Conservation (phyloP, 495 filamentous ascomycete species). For the Umbilicaria muhlenbergii region DNA sequence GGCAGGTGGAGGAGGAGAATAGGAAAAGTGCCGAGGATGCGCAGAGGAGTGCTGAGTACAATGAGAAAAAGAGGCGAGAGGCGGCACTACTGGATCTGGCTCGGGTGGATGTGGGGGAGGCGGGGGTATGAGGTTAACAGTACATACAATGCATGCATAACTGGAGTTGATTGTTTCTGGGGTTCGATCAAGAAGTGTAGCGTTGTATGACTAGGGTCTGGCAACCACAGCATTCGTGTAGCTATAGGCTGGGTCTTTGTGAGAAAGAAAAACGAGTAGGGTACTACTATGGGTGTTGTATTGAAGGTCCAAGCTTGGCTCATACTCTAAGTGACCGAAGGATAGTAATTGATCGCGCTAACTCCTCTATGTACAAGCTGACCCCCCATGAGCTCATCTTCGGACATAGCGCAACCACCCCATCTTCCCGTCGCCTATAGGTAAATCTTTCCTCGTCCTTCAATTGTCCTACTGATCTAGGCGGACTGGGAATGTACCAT, state of each 20-base stretch:
- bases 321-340: too few relatives aligned
- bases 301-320: too few relatives aligned
- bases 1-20: constrained; percentile 41
- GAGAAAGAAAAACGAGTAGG: too few relatives aligned
- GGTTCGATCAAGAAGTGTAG: too few relatives aligned
- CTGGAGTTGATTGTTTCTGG: too few relatives aligned
- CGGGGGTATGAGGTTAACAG: constrained; percentile 5
- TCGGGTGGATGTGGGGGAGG: constrained; percentile 28
- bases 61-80: constrained; percentile 48
- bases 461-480: constrained; percentile 34
- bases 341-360: too few relatives aligned
- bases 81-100: constrained; percentile 45
- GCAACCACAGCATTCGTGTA: too few relatives aligned
- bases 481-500: constrained; percentile 41
- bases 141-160: too few relatives aligned
- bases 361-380: too few relatives aligned
- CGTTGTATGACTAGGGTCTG: too few relatives aligned
- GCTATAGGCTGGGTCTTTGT: too few relatives aligned
- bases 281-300: too few relatives aligned
- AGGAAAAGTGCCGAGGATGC: constrained; percentile 36
- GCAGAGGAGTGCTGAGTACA: constrained; percentile 41
- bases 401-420: neutral
- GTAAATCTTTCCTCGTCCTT: neutral
- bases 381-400: neutral
- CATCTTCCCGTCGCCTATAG: neutral